Evolutionary conservation across 1,284 basidiomycete species (phyloP).

Genomic region (Fomitiporia mediterranea): DNA sequence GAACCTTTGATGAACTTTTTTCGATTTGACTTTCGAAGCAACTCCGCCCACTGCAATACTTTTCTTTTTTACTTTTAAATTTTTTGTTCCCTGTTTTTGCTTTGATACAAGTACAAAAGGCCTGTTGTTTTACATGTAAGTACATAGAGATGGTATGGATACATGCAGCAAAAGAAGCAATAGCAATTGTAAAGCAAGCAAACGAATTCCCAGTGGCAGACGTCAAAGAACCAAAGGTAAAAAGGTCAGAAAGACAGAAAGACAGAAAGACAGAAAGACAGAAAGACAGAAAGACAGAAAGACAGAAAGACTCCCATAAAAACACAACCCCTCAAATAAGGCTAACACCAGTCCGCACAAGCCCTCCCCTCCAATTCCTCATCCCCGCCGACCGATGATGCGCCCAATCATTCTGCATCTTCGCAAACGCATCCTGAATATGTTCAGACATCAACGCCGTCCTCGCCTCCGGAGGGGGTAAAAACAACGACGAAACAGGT

Average conservation of each 20-base stretch:
- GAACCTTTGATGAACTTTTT: not conserved
- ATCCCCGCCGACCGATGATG: conserved; percentile 78
- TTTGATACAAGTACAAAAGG: conserved; percentile 15
- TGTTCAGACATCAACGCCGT: conserved; percentile 77
- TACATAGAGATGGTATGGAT: conserved; percentile 6
- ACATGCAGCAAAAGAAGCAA: conserved; percentile 12
- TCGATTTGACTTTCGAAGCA: not conserved
- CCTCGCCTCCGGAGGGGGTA: conserved; percentile 74
- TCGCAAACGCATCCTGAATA: conserved; percentile 83
- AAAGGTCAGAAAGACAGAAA: too few relatives aligned
- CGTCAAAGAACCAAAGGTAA: too few relatives aligned
- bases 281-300: conserved; percentile 15
- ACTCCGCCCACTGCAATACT: not conserved
- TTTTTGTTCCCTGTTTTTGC: not conserved
- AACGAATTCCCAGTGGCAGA: too few relatives aligned
- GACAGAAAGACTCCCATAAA: too few relatives aligned
- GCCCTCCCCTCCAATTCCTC: conserved; percentile 82
- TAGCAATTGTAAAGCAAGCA: not conserved
- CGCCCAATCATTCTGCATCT: conserved; percentile 83
- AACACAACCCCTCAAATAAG: conserved; percentile 57
- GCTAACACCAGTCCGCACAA: conserved; percentile 73
- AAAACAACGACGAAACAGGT: conserved; percentile 68
- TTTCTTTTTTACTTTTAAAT: not conserved
- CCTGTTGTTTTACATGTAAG: conserved; percentile 4
- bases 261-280: conserved; percentile 8